Conservation (phyloP, 1,139 yeast species). For the Waltiozyma sp. region DNA sequence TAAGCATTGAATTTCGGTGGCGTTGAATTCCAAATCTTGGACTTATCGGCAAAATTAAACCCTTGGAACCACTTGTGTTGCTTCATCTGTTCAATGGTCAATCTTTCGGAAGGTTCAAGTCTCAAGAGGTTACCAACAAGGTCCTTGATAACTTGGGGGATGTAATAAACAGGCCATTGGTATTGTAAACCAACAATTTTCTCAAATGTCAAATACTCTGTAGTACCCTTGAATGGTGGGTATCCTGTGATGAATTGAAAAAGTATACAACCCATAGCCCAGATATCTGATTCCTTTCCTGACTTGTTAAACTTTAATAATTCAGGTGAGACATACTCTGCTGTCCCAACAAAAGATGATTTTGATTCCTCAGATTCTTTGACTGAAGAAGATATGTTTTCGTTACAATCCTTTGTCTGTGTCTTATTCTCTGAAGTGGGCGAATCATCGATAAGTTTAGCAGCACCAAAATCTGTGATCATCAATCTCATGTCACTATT, state of each 20-base stretch:
- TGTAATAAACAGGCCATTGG: constrained; percentile 38
- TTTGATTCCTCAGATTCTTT: constrained; percentile 16
- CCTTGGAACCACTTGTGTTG: constrained; percentile 62
- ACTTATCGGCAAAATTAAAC: constrained; percentile 53
- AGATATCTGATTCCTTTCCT: constrained; percentile 64
- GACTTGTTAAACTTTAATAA: constrained; percentile 56
- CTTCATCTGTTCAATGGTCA: constrained; percentile 55
- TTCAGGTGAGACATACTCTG: constrained; percentile 73
- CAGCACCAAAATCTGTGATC: constrained; percentile 79
- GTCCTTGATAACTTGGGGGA: constrained; percentile 36
- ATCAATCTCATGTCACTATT: constrained; percentile 56
- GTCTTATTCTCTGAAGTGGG: neutral
- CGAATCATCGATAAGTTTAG: constrained; percentile 33
- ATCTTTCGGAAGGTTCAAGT: constrained; percentile 54
- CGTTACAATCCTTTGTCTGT: neutral
- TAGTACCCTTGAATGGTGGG: constrained; percentile 73
- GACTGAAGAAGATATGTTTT: neutral
- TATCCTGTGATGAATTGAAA: constrained; percentile 67
- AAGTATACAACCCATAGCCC: constrained; percentile 77
- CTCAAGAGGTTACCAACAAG: constrained; percentile 44
- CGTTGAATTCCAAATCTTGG: constrained; percentile 51
- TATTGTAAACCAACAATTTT: constrained; percentile 55
- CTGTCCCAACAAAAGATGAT: constrained; percentile 78
- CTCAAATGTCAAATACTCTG: constrained; percentile 65
- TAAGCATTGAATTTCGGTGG: constrained; percentile 72